Percentiles rank a stretch among this genome's conserved stretches.
phyloP scores from a whole-genome alignment of 495 filamentous ascomycete genomes.

The Penicillium dipodomyicola region DNA sequence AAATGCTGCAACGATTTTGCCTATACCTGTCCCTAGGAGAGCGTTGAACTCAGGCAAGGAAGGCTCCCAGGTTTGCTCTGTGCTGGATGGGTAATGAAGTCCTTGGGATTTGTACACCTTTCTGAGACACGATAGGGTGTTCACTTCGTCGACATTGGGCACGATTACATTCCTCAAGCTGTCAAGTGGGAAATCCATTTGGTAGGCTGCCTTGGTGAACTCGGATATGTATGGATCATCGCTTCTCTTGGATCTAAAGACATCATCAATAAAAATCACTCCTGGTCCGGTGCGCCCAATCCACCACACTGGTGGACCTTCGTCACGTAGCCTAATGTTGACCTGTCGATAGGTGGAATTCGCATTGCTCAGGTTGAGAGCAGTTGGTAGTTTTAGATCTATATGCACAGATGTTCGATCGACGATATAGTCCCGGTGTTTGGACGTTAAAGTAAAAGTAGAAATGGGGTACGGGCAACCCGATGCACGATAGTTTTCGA shows the following conservation, averaged over 20 bases:
- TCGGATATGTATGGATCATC: conserved; percentile 4
- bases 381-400: background rate
- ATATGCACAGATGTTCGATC: background rate
- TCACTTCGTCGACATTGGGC: background rate
- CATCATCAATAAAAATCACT: conserved; percentile 2
- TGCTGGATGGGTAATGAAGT: background rate
- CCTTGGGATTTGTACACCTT: background rate
- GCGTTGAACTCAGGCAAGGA: background rate
- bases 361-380: background rate
- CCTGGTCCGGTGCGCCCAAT: conserved; percentile 2
- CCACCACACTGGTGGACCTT: conserved; percentile 29
- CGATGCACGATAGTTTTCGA: background rate
- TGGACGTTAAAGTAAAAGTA: background rate
- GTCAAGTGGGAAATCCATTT: background rate
- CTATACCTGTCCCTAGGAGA: conserved; percentile 2
- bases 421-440: background rate
- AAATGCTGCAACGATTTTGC: background rate
- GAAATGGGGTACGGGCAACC: background rate
- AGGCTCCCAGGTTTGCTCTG: background rate
- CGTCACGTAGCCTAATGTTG: conserved; percentile 38
- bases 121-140: background rate
- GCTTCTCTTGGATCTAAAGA: conserved; percentile 2
- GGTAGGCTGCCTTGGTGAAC: background rate
- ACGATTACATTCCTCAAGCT: background rate
- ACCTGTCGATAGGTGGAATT: background rate